A percentile compares a stretch with the other conserved stretches of the same genome.
Conservation (phyloP, 768 basidiomycete species). For the Paxillus rubicundulus region DNA sequence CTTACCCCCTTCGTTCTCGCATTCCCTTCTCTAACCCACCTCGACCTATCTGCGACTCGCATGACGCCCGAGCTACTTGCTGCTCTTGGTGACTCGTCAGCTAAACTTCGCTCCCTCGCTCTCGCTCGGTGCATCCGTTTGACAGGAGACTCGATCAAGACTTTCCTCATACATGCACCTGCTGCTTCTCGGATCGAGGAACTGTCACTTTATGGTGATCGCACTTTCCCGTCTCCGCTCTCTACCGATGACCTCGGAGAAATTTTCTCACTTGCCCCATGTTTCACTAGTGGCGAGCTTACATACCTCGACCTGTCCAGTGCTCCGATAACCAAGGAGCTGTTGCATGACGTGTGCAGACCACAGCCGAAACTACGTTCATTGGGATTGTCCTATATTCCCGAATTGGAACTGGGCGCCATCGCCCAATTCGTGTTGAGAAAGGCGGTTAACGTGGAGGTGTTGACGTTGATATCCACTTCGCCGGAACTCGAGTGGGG, state of each 20-base stretch:
- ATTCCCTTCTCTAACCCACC: slow-evolving; percentile 83
- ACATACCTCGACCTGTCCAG: slow-evolving; percentile 91
- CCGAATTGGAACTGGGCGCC: slow-evolving; percentile 58
- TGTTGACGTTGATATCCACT: slow-evolving; percentile 77
- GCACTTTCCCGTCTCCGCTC: slow-evolving; percentile 75
- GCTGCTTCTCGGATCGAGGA: slow-evolving; percentile 64
- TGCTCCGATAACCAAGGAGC: slow-evolving; percentile 60
- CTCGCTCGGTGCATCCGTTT: slow-evolving; percentile 85
- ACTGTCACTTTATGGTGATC: slow-evolving; percentile 87
- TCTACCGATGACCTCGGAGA: slow-evolving; percentile 60
- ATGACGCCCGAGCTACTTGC: slow-evolving; percentile 71
- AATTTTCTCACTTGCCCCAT: slow-evolving; percentile 73
- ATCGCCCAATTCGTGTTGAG: slow-evolving; percentile 66
- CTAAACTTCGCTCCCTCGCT: slow-evolving; percentile 75
- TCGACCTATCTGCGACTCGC: slow-evolving; percentile 91
- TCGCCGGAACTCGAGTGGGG: slow-evolving; percentile 72
- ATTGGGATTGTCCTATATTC: slow-evolving; percentile 86
- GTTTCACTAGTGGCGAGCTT: slow-evolving; percentile 70
- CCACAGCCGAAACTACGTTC: slow-evolving; percentile 78
- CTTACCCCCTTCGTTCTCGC: slow-evolving; percentile 74
- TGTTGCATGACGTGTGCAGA: slow-evolving; percentile 49
- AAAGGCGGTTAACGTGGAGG: slow-evolving; percentile 76
- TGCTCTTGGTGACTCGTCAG: slow-evolving; percentile 61
- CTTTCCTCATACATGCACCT: slow-evolving; percentile 68
- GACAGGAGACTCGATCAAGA: slow-evolving; percentile 71